Conservation (phyloP, 2,329 filamentous ascomycete species). For the Aspergillus sclerotialis region DNA sequence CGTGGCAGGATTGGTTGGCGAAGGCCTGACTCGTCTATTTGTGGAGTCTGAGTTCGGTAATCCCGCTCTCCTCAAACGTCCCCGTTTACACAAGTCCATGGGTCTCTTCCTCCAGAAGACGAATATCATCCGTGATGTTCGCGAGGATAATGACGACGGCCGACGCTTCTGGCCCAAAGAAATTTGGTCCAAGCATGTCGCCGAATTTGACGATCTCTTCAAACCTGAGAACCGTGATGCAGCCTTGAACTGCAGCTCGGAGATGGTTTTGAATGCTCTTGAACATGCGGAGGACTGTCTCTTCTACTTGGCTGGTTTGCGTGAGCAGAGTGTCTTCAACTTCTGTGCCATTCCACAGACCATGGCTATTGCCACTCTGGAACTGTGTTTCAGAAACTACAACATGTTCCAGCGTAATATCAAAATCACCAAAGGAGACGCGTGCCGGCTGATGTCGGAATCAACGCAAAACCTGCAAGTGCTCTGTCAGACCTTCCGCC, state of each 20-base stretch:
- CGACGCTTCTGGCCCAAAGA: slow-evolving; percentile 92
- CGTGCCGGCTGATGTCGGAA: slow-evolving; percentile 84
- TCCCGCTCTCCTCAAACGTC: slow-evolving; percentile 69
- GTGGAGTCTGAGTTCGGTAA: slow-evolving; percentile 83
- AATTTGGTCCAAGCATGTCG: slow-evolving; percentile 94
- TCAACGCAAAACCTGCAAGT: slow-evolving; percentile 83
- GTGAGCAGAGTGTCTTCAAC: slow-evolving; percentile 97
- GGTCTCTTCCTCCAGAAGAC: slow-evolving; percentile 96
- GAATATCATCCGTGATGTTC: slow-evolving; percentile 95
- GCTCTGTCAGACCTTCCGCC: slow-evolving; percentile 74
- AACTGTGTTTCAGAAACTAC: slow-evolving; percentile 87
- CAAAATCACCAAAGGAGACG: slow-evolving; percentile 94
- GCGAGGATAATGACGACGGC: slow-evolving; percentile 81
- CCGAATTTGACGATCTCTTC: slow-evolving; percentile 84
- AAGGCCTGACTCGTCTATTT: slow-evolving; percentile 84
- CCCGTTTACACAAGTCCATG: slow-evolving; percentile 87
- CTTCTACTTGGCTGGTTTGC: slow-evolving; percentile 94
- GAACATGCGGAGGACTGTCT: slow-evolving; percentile 84
- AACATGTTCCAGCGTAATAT: slow-evolving; percentile 77
- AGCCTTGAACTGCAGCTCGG: slow-evolving; percentile 78
- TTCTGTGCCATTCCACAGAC: slow-evolving; percentile 94
- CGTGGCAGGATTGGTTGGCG: slow-evolving; percentile 95
- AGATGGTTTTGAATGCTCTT: slow-evolving; percentile 89
- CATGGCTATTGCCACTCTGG: slow-evolving; percentile 95
- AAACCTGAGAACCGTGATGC: slow-evolving; percentile 68